Evolutionary conservation across 1,139 yeast genomes (phyloP), one percentile per base, ranked within the genome.

Genomic region (Blastobotrys malaysiensis): DNA sequence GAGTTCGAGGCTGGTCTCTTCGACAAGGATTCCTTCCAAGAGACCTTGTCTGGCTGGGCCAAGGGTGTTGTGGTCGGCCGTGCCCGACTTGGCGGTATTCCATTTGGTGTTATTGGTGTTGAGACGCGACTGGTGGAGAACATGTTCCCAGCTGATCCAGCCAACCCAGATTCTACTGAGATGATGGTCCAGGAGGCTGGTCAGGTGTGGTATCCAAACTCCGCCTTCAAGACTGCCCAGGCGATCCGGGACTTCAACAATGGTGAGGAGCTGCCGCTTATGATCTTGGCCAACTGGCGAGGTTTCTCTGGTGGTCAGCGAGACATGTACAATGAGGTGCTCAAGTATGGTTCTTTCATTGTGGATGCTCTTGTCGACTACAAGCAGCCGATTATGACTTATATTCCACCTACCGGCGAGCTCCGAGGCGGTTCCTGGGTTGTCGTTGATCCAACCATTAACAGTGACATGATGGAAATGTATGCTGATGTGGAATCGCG

Each of bases 391-490:
- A 87, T 93, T 61, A 85, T 93, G 77, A 89, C 95, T 36, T 93
- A 93, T 73, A 93, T 93, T 71, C 99, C 99, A 55, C 99, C 99
- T 58, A 82, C 87, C 65, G 98, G 98, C 71, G 99, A 93, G 74
- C 82, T 95, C 65, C 88, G 99, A 81, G 99, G 99, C 78, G 99
- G 99, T 71, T 93, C 99, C 27, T 93, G 99, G 99, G 99, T 95
- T 56, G 99, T 93, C 63, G 97, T 93, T 71, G 99, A 93, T 74
- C 98, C 99, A 62, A 88, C 97, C 55, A 93, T 95, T 76, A 93
- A 95, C 72, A 74, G 86, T 52, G 98, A 91, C 61, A 88, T 88
- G 88, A 95, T 93, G 97, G 99, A 93, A 77, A 93, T 93, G 98
- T 93, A 91, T 68, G 98, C 98, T 20, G 99, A 95, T 73, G 85